A percentile compares a stretch with the other conserved stretches of the same genome.
These are phyloP conservation scores for Colletotrichum sp. DNA, from an alignment of 2,329 filamentous ascomycete species.

Conservation along the genomic window DNA sequence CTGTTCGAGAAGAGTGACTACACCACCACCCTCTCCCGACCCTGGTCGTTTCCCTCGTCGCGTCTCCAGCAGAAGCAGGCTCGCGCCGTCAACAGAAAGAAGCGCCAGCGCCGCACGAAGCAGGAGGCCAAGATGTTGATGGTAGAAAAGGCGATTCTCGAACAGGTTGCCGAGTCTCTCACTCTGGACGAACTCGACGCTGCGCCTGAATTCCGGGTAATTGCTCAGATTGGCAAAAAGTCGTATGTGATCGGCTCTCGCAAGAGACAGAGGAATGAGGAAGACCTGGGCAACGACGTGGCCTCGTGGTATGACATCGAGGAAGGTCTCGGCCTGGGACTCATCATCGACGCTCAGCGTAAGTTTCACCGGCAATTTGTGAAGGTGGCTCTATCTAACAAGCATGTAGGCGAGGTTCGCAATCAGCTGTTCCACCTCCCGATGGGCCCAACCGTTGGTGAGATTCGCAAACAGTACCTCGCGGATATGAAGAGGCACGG, in stretches of 20 bases:
- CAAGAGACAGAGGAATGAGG: neutral
- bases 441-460: neutral
- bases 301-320: neutral
- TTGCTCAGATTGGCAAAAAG: neutral
- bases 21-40: neutral
- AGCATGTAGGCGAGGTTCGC: neutral
- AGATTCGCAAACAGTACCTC: neutral
- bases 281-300: neutral
- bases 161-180: neutral
- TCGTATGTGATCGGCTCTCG: conserved; percentile 7
- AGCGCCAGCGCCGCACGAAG: neutral
- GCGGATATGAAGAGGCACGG: conserved; percentile 6
- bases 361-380: neutral
- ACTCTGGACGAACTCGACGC: conserved; percentile 8
- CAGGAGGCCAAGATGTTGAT: neutral
- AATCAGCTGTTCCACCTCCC: conserved; percentile 1
- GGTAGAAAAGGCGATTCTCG: neutral
- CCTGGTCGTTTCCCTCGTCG: neutral
- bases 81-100: neutral
- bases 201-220: neutral
- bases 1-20: neutral
- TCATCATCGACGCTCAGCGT: conserved; percentile 10
- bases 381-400: neutral
- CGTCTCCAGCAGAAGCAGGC: neutral
- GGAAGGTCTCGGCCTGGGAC: neutral